These are phyloP conservation scores for Tetraselmis chui DNA, from an alignment of 139 green algal species.

Conservation along the genomic window DNA sequence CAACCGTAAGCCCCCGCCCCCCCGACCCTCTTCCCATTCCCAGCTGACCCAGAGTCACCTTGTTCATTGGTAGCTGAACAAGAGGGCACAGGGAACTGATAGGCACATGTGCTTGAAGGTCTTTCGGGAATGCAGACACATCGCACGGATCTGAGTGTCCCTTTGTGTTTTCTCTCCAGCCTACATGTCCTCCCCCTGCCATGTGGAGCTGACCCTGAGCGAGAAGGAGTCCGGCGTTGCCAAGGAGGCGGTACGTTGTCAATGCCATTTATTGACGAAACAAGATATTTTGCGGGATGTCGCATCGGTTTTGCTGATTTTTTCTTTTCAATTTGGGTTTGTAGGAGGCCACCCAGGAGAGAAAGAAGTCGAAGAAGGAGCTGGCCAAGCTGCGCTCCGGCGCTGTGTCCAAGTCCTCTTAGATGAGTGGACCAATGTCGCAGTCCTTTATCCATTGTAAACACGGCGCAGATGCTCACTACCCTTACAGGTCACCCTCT, in stretches of 20 bases:
- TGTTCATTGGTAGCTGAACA: too few species aligned
- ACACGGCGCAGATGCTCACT: too few species aligned
- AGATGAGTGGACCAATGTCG: too few species aligned
- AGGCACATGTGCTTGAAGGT: too few species aligned
- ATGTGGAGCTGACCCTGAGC: conserved; percentile 92
- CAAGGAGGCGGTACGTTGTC: conserved; percentile 57
- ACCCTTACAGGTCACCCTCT: too few species aligned
- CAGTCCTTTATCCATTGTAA: too few species aligned
- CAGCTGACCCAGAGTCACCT: too few species aligned
- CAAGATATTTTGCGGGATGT: not conserved
- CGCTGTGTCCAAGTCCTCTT: not conserved
- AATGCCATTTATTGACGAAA: not conserved
- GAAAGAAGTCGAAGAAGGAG: conserved; percentile 59
- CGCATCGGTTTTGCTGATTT: conserved; percentile 1
- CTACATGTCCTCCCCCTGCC: conserved; percentile 96
- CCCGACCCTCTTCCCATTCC: too few species aligned
- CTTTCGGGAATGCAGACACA: too few species aligned
- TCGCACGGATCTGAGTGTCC: too few species aligned
- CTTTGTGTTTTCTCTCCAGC: conserved; percentile 26
- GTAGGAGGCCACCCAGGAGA: conserved; percentile 37
- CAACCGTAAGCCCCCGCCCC: conserved; percentile 54
- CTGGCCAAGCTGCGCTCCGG: conserved; percentile 33
- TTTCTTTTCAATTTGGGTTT: not conserved
- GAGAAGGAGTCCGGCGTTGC: conserved; percentile 77
- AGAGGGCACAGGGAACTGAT: too few species aligned